phyloP scores from a whole-genome alignment of 2,329 filamentous ascomycete genomes.

The Pseudogymnoascus sp. region DNA sequence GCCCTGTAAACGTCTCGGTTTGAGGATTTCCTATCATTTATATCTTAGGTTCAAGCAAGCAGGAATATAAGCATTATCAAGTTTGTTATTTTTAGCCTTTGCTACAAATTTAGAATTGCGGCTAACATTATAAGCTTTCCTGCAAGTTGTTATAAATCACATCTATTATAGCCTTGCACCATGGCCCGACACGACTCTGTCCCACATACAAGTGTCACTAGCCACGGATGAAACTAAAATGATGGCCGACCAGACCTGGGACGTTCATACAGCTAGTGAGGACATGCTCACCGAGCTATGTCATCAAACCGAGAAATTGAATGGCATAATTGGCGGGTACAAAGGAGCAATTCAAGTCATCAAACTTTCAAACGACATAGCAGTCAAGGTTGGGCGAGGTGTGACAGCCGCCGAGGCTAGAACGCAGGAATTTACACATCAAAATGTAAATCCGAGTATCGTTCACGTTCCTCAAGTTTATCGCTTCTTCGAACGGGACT shows the following conservation, averaged over 20 bases:
- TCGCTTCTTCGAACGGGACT: constrained; percentile 18
- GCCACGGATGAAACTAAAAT: not conserved
- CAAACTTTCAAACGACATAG: constrained; percentile 16
- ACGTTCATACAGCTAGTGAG: constrained; percentile 14
- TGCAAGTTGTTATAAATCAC: not conserved
- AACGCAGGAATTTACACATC: constrained; percentile 21
- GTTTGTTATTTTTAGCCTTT: not conserved
- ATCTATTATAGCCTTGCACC: not conserved
- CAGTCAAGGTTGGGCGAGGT: constrained; percentile 18
- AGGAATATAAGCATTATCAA: not conserved
- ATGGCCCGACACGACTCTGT: too few relatives aligned
- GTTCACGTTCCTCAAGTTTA: constrained; percentile 22
- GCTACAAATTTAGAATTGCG: not conserved
- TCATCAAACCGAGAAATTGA: constrained; percentile 11
- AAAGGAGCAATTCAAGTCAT: constrained; percentile 13
- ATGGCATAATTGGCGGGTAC: constrained; percentile 7
- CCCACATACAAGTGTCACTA: too few relatives aligned
- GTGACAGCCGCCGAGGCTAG: constrained; percentile 19
- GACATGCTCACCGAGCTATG: constrained; percentile 14
- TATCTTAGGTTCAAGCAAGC: not conserved
- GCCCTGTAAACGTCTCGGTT: constrained; percentile 14
- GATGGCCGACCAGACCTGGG: not conserved
- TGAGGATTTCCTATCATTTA: not conserved
- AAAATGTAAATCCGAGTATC: constrained; percentile 17
- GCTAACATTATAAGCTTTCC: not conserved